Evolutionary conservation across 176 grass and related monocot genomes (phyloP).

Genomic region (Paspalum notatum): DNA sequence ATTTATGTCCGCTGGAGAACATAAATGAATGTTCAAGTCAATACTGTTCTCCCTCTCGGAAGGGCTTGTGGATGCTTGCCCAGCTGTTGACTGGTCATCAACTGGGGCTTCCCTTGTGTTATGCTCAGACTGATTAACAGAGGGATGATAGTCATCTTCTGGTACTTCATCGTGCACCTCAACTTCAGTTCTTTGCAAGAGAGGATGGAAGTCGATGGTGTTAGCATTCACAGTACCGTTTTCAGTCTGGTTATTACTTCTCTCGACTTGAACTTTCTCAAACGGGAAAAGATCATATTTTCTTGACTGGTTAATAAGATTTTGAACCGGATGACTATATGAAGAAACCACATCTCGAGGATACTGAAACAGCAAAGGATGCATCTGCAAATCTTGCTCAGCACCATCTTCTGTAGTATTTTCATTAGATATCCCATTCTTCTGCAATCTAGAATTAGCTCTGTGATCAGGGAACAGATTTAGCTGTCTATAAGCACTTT

Average conservation of each 20-base stretch:
- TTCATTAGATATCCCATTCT: slow-evolving; percentile 40
- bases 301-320: slow-evolving; percentile 46
- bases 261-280: slow-evolving; percentile 54
- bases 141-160: slow-evolving; percentile 35
- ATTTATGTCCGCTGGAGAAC: slow-evolving; percentile 49
- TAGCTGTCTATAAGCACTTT: slow-evolving; percentile 54
- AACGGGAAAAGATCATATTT: slow-evolving; percentile 52
- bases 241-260: slow-evolving; percentile 44
- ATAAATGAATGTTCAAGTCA: slow-evolving; percentile 80
- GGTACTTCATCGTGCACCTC: slow-evolving; percentile 36
- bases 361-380: slow-evolving; percentile 90
- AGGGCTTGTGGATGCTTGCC: slow-evolving; percentile 41
- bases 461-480: slow-evolving; percentile 56
- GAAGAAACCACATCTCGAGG: slow-evolving; percentile 60
- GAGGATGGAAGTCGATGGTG: slow-evolving; percentile 87
- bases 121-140: slow-evolving; percentile 41
- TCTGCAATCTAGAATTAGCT: slow-evolving; percentile 43
- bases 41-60: slow-evolving; percentile 62
- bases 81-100: slow-evolving; percentile 40
- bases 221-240: slow-evolving; percentile 54
- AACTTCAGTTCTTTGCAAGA: slow-evolving; percentile 70
- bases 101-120: slow-evolving; percentile 39
- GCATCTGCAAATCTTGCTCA: slow-evolving; percentile 86
- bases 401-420: slow-evolving; percentile 42
- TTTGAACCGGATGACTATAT: slow-evolving; percentile 51